Evolutionary conservation across 768 basidiomycete species (phyloP), one percentile per base, ranked within the genome.

Genomic region (Rhizopogon vesiculosus): DNA sequence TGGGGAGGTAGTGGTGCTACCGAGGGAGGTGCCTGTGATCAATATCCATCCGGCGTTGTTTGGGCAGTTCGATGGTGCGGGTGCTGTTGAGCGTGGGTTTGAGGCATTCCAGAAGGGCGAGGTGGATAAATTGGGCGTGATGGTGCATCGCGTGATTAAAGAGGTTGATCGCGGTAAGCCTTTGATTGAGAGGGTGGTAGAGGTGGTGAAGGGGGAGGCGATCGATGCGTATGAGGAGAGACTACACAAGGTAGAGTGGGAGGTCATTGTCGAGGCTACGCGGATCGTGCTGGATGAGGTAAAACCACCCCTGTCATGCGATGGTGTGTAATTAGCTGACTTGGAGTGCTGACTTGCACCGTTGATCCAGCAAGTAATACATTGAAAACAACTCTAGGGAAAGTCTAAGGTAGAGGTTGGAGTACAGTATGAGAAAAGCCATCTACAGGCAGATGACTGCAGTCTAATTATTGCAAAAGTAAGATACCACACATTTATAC

Each of bases 21-120:
- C 56, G 18, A 65, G 58, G 38, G 69, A 76, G 1, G 81, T 96
- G 2, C 87, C 92, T 0, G 90, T 97, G 59, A 96, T 99, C 75
- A 99, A 98, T 67, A 76, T 99, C 5, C 97, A 98, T 64, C 97
- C 97, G 7, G 97, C 97, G 5, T 74, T 99, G 2, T 96, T 96
- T 0, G 93, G 94, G 2, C 85, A 88, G n/a, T 99, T 99, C 63
- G 94, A 97, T 62, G 97, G 97, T 5, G 85, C 91, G n/a, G 81
- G 91, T 63, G 93, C 95, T 1, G 89, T 98, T 53, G 83, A 89
- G 59, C 77, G 96, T 10, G 93, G 95, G 3, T 94, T 83, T 65
- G 91, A 92, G 59, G 94, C 93, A 0, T 97, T 91, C 67, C 80
- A 89, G 65, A 81, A 76, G 54, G 91, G 92, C 0, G 88, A 95